Percentiles rank a stretch among this genome's conserved stretches.
Conservation (phyloP, 345 rosid species). For the Kernera saxatilis region DNA sequence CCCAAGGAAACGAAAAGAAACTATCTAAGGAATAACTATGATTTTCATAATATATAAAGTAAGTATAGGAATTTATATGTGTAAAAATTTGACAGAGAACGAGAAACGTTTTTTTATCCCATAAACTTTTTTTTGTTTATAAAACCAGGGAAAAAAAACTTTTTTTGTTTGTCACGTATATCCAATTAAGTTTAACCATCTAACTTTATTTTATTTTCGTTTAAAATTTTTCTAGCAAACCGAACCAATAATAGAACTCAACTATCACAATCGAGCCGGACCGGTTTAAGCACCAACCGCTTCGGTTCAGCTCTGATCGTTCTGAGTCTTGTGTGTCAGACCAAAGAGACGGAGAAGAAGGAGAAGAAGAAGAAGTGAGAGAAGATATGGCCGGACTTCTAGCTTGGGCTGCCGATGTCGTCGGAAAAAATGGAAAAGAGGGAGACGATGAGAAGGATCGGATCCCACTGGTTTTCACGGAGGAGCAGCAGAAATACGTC, state of each 20-base stretch:
- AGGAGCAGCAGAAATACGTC: constrained; percentile 65
- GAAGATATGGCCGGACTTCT: constrained; percentile 69
- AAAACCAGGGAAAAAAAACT: no score
- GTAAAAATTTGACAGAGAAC: not conserved
- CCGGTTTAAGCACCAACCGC: constrained; percentile 12
- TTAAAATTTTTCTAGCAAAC: not conserved
- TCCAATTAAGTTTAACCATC: no score
- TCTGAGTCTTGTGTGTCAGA: not conserved
- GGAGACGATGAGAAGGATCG: constrained; percentile 30
- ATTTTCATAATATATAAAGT: no score
- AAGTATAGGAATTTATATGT: not conserved
- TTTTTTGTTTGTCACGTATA: not conserved
- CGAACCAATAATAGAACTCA: not conserved
- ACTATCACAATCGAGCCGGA: not conserved
- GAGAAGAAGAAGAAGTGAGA: not conserved
- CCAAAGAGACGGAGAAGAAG: not conserved
- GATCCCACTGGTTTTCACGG: constrained; percentile 50
- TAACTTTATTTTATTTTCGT: not conserved
- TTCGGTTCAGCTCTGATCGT: constrained; percentile 20
- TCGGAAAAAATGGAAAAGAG: constrained; percentile 56
- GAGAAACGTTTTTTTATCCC: not conserved
- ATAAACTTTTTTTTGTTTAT: not conserved
- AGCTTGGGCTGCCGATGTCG: constrained; percentile 97
- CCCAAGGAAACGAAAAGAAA: not conserved
- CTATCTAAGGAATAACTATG: not conserved